Percentiles rank a stretch among this genome's conserved stretches.
Conservation (phyloP, 1,284 basidiomycete genomes). For the Naganishia sp. region DNA sequence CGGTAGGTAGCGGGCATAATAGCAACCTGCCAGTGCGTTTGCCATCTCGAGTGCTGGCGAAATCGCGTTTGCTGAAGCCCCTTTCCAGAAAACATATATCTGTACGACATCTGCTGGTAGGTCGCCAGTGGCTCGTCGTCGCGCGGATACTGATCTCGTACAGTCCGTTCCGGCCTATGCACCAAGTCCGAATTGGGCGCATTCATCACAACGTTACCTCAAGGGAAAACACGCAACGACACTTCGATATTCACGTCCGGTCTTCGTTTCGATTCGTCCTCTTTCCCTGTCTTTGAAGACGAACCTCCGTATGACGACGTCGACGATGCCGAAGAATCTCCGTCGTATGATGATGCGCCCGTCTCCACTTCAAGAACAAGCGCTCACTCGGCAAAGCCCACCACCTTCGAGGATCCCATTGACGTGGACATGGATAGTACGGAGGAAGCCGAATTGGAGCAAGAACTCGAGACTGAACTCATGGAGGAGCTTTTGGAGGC, state of each 20-base stretch:
- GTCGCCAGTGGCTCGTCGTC: slow-evolving; percentile 7
- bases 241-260: slow-evolving; percentile 60
- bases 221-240: slow-evolving; percentile 62
- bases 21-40: not conserved
- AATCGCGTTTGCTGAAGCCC: slow-evolving; percentile 9
- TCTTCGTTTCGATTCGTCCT: slow-evolving; percentile 46
- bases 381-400: not conserved
- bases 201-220: slow-evolving; percentile 77
- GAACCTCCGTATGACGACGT: slow-evolving; percentile 28
- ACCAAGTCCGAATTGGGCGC: slow-evolving; percentile 67
- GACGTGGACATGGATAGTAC: not conserved
- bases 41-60: not conserved
- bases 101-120: slow-evolving; percentile 59
- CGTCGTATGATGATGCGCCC: not conserved
- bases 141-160: slow-evolving; percentile 38
- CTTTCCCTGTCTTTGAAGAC: slow-evolving; percentile 30
- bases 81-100: slow-evolving; percentile 80
- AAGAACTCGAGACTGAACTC: slow-evolving; percentile 30
- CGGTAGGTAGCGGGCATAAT: slow-evolving; percentile 8
- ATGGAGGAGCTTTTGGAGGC: slow-evolving; percentile 26
- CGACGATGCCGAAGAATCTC: not conserved
- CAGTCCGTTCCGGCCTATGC: slow-evolving; percentile 71
- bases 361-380: not conserved
- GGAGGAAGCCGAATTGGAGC: slow-evolving; percentile 17
- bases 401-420: not conserved